Evolutionary conservation across 2,329 filamentous ascomycete species (phyloP).

Genomic region (Diaporthe helianthi): DNA sequence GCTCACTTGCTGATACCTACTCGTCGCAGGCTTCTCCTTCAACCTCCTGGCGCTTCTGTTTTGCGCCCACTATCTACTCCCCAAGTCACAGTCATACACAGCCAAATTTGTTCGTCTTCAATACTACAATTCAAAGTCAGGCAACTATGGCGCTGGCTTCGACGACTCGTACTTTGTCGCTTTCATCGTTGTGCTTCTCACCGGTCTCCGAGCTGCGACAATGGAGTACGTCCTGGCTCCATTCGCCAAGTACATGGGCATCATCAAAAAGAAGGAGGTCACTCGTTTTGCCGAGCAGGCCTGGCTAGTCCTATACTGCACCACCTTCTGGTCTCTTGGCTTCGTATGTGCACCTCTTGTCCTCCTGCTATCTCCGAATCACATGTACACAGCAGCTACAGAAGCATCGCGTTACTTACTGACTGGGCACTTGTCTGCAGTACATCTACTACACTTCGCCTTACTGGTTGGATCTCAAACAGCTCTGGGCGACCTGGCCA

Average conservation of each 20-base stretch:
- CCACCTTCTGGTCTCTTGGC: constrained; percentile 81
- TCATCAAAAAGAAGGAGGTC: constrained; percentile 77
- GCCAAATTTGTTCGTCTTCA: constrained; percentile 87
- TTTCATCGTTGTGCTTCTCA: constrained; percentile 84
- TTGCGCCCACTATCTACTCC: constrained; percentile 82
- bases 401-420: constrained; percentile 20
- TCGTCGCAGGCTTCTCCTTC: constrained; percentile 73
- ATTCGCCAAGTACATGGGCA: constrained; percentile 73
- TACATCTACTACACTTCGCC: constrained; percentile 81
- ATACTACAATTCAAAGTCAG: constrained; percentile 75
- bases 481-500: constrained; percentile 88
- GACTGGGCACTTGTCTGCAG: constrained; percentile 51
- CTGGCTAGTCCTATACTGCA: constrained; percentile 88
- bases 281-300: constrained; percentile 93
- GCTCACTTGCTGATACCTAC: constrained; percentile 25
- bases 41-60: constrained; percentile 85
- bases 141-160: constrained; percentile 76
- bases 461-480: constrained; percentile 78
- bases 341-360: constrained; percentile 65
- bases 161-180: constrained; percentile 81
- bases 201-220: constrained; percentile 79
- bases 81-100: constrained; percentile 79
- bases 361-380: background rate
- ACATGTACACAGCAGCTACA: too few relatives aligned
- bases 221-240: constrained; percentile 91